Conservation (phyloP, 352 stramenopile genomes). For the Discostella stelligera region DNA sequence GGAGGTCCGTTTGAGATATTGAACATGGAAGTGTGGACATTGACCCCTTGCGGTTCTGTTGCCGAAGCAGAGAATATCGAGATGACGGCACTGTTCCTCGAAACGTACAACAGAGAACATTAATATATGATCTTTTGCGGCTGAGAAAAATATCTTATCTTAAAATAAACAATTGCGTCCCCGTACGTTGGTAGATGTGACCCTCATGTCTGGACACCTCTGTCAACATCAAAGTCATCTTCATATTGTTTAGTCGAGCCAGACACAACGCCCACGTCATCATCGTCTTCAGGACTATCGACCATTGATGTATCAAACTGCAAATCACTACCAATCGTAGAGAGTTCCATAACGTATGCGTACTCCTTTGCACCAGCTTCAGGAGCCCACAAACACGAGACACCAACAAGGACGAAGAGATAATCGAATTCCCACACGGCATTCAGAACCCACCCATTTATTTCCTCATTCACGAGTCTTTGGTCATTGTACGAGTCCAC, state of each 20-base stretch:
- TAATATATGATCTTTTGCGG: background rate
- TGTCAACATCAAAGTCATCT: slow-evolving; percentile 37
- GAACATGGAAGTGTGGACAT: slow-evolving; percentile 77
- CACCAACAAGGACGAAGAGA: slow-evolving; percentile 62
- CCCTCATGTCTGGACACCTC: slow-evolving; percentile 21
- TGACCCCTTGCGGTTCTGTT: slow-evolving; percentile 57
- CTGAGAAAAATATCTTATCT: slow-evolving; percentile 2
- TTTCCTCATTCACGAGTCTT: slow-evolving; percentile 65
- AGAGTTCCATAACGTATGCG: slow-evolving; percentile 81
- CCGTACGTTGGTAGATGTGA: background rate
- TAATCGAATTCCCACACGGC: slow-evolving; percentile 78
- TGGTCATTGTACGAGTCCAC: slow-evolving; percentile 69
- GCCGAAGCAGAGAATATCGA: slow-evolving; percentile 63
- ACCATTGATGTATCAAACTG: slow-evolving; percentile 49
- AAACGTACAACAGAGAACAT: slow-evolving; percentile 34
- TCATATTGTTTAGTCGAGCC: slow-evolving; percentile 42
- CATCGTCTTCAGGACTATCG: slow-evolving; percentile 44
- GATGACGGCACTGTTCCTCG: slow-evolving; percentile 62
- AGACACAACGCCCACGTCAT: slow-evolving; percentile 35
- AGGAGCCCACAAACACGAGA: slow-evolving; percentile 74
- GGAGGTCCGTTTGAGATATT: slow-evolving; percentile 71
- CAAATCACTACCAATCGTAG: slow-evolving; percentile 50
- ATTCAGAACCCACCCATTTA: slow-evolving; percentile 66
- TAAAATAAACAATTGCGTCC: slow-evolving; percentile 2
- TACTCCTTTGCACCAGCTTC: slow-evolving; percentile 74